Conservation (phyloP, 768 basidiomycete genomes). For the Boletus reticulatus region DNA sequence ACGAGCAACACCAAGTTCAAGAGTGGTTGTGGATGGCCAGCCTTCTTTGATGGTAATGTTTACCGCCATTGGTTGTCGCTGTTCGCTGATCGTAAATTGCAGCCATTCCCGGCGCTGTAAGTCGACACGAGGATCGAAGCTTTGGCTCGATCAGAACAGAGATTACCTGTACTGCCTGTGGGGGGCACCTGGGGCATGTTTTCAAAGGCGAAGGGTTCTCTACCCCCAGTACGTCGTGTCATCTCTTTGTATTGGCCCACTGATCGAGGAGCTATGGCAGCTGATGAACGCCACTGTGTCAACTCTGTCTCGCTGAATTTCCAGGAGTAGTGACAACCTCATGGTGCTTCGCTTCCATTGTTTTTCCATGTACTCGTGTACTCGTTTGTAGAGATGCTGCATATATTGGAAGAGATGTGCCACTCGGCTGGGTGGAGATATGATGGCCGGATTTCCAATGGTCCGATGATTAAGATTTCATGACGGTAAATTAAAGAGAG, state of each 20-base stretch:
- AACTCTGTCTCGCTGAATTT: constrained; percentile 88
- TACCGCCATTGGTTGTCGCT: neutral
- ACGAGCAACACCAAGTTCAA: constrained; percentile 89
- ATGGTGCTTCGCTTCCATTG: neutral
- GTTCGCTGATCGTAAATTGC: constrained; percentile 1
- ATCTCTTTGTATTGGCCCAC: neutral
- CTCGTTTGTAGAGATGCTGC: neutral
- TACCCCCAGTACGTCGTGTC: constrained; percentile 62
- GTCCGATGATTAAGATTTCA: constrained; percentile 8
- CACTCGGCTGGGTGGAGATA: neutral
- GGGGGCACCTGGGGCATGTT: constrained; percentile 92
- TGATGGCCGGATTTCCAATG: neutral
- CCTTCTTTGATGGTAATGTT: constrained; percentile 83
- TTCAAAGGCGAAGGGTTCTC: constrained; percentile 88
- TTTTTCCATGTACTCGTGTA: neutral
- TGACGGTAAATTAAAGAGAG: constrained; percentile 22
- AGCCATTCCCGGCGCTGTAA: constrained; percentile 91
- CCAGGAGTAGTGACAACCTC: constrained; percentile 34
- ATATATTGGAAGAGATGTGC: no score
- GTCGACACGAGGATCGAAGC: constrained; percentile 66
- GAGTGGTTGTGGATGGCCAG: constrained; percentile 97
- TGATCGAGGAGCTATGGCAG: constrained; percentile 34
- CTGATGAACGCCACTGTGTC: constrained; percentile 85
- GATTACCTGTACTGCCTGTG: constrained; percentile 88
- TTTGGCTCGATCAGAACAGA: constrained; percentile 74